Evolutionary conservation across 805 yeast genomes (phyloP).

Genomic region (Candida sanyiensis): DNA sequence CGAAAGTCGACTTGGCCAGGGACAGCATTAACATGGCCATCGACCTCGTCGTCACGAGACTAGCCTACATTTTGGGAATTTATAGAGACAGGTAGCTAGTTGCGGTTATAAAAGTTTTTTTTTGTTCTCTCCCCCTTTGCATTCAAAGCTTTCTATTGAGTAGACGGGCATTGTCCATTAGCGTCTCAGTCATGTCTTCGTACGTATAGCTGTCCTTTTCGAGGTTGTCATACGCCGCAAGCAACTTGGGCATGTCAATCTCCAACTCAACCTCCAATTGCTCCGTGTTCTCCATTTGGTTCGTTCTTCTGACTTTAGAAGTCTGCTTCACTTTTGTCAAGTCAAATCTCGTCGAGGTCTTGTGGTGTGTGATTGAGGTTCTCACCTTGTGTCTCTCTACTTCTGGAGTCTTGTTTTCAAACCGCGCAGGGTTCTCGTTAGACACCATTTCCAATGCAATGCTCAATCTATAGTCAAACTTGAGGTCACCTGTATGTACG

Average conservation of each 20-base stretch:
- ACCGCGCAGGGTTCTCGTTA: conserved; percentile 48
- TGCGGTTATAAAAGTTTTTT: not conserved
- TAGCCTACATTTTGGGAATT: conserved; percentile 82
- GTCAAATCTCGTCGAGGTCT: conserved; percentile 69
- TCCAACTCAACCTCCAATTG: conserved; percentile 46
- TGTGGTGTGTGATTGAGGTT: conserved; percentile 63
- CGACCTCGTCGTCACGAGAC: conserved; percentile 82
- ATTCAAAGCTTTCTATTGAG: conserved; percentile 25
- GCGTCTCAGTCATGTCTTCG: conserved; percentile 52
- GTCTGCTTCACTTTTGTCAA: conserved; percentile 49
- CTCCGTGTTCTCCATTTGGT: conserved; percentile 22
- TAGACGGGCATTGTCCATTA: conserved; percentile 54
- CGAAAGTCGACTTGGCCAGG: conserved; percentile 86
- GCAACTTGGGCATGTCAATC: conserved; percentile 38
- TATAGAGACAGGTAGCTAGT: conserved; percentile 40
- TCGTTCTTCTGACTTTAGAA: conserved; percentile 23
- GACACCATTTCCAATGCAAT: conserved; percentile 74
- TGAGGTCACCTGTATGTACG: conserved; percentile 68
- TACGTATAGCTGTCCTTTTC: conserved; percentile 46
- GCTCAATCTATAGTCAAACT: conserved; percentile 72
- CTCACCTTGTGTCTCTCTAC: conserved; percentile 67
- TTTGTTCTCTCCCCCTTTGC: too few species aligned
- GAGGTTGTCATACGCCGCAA: conserved; percentile 36
- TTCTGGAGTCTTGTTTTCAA: conserved; percentile 47
- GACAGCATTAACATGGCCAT: conserved; percentile 92